These are phyloP conservation scores for Protomyces inundatus DNA, from an alignment of 1,139 yeast genomes.

Conservation along the genomic window DNA sequence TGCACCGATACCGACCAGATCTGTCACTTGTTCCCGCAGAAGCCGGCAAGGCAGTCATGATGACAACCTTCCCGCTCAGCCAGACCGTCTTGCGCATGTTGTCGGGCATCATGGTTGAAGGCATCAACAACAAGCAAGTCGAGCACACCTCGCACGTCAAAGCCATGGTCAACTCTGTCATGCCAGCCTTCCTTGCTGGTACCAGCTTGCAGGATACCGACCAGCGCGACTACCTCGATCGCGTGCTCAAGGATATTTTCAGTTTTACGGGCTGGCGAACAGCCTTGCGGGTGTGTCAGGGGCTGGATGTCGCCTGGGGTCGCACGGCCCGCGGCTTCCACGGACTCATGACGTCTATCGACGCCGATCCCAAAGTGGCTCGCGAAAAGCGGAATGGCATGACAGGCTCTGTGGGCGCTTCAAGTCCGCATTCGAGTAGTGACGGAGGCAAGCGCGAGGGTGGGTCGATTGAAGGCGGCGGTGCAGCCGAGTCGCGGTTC, in stretches of 20 bases:
- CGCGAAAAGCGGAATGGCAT: not conserved
- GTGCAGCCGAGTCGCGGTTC: not conserved
- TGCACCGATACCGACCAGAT: constrained; percentile 17
- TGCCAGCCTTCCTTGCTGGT: constrained; percentile 16
- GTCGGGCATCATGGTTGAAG: constrained; percentile 15
- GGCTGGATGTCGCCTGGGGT: constrained; percentile 18
- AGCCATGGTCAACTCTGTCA: constrained; percentile 14
- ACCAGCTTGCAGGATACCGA: not conserved
- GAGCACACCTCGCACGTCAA: constrained; percentile 9
- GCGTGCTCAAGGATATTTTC: constrained; percentile 9
- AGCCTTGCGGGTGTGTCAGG: constrained; percentile 15
- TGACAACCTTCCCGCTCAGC: constrained; percentile 2
- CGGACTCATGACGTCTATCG: not conserved
- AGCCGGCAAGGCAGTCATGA: not conserved
- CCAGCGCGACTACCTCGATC: constrained; percentile 19
- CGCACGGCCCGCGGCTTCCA: not conserved
- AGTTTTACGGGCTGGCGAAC: constrained; percentile 19
- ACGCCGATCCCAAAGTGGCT: not conserved
- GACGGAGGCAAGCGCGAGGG: not conserved
- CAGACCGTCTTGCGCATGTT: constrained; percentile 5
- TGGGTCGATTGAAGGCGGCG: not conserved
- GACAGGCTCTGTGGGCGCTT: not conserved
- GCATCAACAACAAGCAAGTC: not conserved
- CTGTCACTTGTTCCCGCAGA: constrained; percentile 5
- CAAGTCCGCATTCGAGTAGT: not conserved